Percentiles rank a stretch among this genome's conserved stretches.
phyloP scores from a whole-genome alignment of 148 eudicot species.

The Rhododendron ferrugineum region DNA sequence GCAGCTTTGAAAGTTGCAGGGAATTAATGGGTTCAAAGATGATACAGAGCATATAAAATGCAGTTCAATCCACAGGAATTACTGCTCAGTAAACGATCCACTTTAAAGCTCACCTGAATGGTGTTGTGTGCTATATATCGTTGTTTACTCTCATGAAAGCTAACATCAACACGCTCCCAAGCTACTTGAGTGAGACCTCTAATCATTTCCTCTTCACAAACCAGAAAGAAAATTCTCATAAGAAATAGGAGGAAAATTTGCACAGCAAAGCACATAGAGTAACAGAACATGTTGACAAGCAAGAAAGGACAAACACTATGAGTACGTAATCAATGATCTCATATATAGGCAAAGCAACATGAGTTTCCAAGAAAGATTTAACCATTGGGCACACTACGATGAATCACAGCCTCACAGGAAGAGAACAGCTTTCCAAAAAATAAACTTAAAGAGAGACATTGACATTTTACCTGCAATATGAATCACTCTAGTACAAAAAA shows the following conservation, averaged over 20 bases:
- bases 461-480: neutral
- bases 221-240: neutral
- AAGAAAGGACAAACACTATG: neutral
- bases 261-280: neutral
- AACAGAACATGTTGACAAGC: neutral
- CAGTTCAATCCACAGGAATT: neutral
- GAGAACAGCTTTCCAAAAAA: slow-evolving; percentile 2
- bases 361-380: neutral
- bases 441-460: neutral
- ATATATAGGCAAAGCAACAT: neutral
- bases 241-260: neutral
- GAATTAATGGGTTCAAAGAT: neutral
- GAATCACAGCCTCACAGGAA: neutral
- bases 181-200: slow-evolving; percentile 78
- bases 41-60: neutral
- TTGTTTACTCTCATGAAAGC: slow-evolving; percentile 76
- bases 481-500: neutral
- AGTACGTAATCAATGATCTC: neutral
- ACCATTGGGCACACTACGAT: neutral
- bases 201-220: slow-evolving; percentile 76
- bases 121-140: slow-evolving; percentile 83
- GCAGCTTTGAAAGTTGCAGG: neutral
- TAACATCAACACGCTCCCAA: slow-evolving; percentile 92
- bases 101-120: slow-evolving; percentile 56
- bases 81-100: neutral